Percentiles rank a stretch among this genome's conserved stretches.
Conservation (phyloP, 1,139 yeast species). For the Hansenula sp. region DNA sequence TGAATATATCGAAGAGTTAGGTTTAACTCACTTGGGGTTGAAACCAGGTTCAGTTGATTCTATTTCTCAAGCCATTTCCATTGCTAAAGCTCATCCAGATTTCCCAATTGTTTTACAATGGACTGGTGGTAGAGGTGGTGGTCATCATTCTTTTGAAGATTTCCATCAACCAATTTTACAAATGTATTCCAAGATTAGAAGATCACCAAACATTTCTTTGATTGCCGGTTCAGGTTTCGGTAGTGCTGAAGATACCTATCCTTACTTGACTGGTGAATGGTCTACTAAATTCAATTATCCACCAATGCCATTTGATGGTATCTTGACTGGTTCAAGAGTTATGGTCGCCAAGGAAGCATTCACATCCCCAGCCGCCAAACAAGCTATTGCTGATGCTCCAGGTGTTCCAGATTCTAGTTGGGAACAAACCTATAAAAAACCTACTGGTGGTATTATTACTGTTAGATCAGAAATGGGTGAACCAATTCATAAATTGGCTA, state of each 20-base stretch:
- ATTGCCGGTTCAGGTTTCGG: constrained; percentile 99
- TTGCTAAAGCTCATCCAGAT: constrained; percentile 91
- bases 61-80: constrained; percentile 77
- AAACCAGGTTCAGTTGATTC: constrained; percentile 98
- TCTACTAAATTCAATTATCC: constrained; percentile 81
- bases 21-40: constrained; percentile 90
- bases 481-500: constrained; percentile 97
- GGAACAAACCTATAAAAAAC: constrained; percentile 92
- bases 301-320: constrained; percentile 99
- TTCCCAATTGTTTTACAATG: constrained; percentile 98
- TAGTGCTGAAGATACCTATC: constrained; percentile 93
- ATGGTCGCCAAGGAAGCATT: constrained; percentile 97
- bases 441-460: constrained; percentile 95
- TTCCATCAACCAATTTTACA: constrained; percentile 97
- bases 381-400: constrained; percentile 82
- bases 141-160: constrained; percentile 98
- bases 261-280: constrained; percentile 97
- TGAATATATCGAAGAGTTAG: constrained; percentile 90
- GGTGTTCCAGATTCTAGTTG: constrained; percentile 88
- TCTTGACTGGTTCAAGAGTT: constrained; percentile 91
- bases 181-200: constrained; percentile 93
- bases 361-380: constrained; percentile 91
- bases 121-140: constrained; percentile 99
- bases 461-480: constrained; percentile 99
- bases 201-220: constrained; percentile 80